A percentile compares a stretch with the other conserved stretches of the same genome.
phyloP scores from a whole-genome alignment of 2,329 filamentous ascomycete genomes.

The Byssoonygena ceratinophila region DNA sequence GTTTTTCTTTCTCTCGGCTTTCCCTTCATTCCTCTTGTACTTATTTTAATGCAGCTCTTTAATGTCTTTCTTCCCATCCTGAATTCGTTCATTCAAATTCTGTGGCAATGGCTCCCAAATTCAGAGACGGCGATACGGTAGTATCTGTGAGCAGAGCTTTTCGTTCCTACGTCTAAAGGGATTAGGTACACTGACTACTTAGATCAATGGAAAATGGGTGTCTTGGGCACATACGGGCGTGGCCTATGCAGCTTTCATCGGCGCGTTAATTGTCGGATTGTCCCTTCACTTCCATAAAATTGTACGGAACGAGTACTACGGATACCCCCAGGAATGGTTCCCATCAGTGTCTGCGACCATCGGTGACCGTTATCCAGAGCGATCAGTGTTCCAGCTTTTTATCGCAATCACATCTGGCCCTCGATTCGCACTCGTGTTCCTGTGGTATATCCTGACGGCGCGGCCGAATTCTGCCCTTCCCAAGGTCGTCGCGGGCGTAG shows the following conservation, averaged over 20 bases:
- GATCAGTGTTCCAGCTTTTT: conserved; percentile 93
- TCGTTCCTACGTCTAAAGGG: conserved; percentile 7
- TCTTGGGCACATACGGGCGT: conserved; percentile 75
- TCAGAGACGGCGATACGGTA: conserved; percentile 52
- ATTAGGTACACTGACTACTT: conserved; percentile 13
- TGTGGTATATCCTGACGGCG: conserved; percentile 85
- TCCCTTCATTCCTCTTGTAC: conserved; percentile 20
- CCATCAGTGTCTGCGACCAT: conserved; percentile 94
- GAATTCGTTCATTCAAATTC: conserved; percentile 19
- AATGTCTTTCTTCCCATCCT: conserved; percentile 7
- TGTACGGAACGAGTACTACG: conserved; percentile 91
- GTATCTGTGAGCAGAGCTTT: conserved; percentile 41
- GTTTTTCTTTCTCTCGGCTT: conserved; percentile 14
- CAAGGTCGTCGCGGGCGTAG: conserved; percentile 67
- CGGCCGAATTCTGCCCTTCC: conserved; percentile 64
- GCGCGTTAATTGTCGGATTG: conserved; percentile 70
- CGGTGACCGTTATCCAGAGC: conserved; percentile 91
- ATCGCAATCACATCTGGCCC: conserved; percentile 94
- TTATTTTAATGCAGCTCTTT: conserved; percentile 19
- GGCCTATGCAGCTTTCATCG: conserved; percentile 75
- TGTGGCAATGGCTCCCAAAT: conserved; percentile 49
- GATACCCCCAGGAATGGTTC: conserved; percentile 92
- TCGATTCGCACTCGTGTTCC: conserved; percentile 75
- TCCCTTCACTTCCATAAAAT: conserved; percentile 91
- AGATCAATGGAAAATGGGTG: conserved; percentile 80